Percentiles rank a stretch among this genome's conserved stretches.
Evolutionary conservation across 495 filamentous ascomycete species (phyloP).

Genomic region (Lasiosphaeria miniovina): DNA sequence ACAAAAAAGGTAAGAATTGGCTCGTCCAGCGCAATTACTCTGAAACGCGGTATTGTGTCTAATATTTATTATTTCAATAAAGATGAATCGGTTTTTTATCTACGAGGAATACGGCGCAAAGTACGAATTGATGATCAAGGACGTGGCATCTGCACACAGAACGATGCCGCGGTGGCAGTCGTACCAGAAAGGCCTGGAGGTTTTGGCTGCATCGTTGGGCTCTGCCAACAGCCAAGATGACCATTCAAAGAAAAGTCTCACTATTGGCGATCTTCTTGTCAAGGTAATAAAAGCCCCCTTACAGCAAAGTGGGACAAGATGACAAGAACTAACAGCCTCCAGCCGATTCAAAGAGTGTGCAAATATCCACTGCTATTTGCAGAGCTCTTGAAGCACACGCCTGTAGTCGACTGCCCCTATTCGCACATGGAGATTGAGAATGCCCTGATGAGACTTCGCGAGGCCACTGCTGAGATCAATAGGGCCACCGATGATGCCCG

Average conservation of each 20-base stretch:
- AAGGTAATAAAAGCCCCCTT: slow-evolving; percentile 56
- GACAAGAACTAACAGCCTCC: slow-evolving; percentile 20
- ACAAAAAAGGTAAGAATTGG: slow-evolving; percentile 60
- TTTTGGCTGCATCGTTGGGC: slow-evolving; percentile 69
- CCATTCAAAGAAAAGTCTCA: slow-evolving; percentile 68
- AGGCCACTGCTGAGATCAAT: slow-evolving; percentile 73
- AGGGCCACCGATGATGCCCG: slow-evolving; percentile 63
- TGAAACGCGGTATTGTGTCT: slow-evolving; percentile 6
- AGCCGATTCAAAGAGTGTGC: slow-evolving; percentile 94
- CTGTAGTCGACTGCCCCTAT: slow-evolving; percentile 76
- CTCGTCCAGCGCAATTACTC: neutral
- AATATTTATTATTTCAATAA: slow-evolving; percentile 4
- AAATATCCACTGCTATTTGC: slow-evolving; percentile 87
- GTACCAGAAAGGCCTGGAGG: slow-evolving; percentile 86
- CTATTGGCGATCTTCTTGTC: slow-evolving; percentile 81
- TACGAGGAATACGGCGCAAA: slow-evolving; percentile 88
- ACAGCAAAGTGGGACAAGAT: neutral
- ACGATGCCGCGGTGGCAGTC: slow-evolving; percentile 72
- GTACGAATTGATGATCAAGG: slow-evolving; percentile 78
- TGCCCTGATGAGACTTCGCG: slow-evolving; percentile 66
- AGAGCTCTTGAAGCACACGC: slow-evolving; percentile 77
- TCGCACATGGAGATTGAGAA: slow-evolving; percentile 76
- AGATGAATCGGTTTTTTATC: slow-evolving; percentile 77
- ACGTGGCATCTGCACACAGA: slow-evolving; percentile 65
- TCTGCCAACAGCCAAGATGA: slow-evolving; percentile 64